Evolutionary conservation across 1,284 basidiomycete species (phyloP).

Genomic region (Tetrapyrgos nigripes): DNA sequence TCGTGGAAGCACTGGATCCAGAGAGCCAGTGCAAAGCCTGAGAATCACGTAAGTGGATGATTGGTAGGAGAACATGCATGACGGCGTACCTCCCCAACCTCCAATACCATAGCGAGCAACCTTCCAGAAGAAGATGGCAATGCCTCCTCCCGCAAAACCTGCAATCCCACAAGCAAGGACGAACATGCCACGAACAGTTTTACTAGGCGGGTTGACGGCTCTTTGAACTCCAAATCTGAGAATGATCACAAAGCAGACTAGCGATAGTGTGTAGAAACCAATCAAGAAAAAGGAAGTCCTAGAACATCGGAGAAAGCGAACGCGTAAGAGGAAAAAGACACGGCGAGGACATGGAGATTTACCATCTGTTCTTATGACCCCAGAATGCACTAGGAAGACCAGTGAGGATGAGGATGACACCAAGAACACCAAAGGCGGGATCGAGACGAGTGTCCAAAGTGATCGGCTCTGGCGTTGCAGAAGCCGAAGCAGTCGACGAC

Average conservation of each 20-base stretch:
- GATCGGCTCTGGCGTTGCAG: slow-evolving; percentile 58
- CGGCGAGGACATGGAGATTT: slow-evolving; percentile 18
- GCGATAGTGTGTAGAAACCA: slow-evolving; percentile 87
- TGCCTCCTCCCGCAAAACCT: slow-evolving; percentile 82
- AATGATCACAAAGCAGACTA: slow-evolving; percentile 89
- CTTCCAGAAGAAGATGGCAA: slow-evolving; percentile 92
- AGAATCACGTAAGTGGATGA: slow-evolving; percentile 8
- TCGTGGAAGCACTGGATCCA: slow-evolving; percentile 87
- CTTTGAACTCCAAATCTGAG: slow-evolving; percentile 87
- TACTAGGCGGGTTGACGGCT: slow-evolving; percentile 81
- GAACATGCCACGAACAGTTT: slow-evolving; percentile 87
- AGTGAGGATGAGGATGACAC: slow-evolving; percentile 87
- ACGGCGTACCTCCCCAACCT: slow-evolving; percentile 72
- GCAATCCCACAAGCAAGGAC: slow-evolving; percentile 84
- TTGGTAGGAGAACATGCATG: background rate
- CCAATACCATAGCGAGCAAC: slow-evolving; percentile 86
- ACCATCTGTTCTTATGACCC: slow-evolving; percentile 95
- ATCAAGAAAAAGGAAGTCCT: slow-evolving; percentile 95
- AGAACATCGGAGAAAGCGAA: slow-evolving; percentile 13
- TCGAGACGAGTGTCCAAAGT: slow-evolving; percentile 80
- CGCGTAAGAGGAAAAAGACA: slow-evolving; percentile 21
- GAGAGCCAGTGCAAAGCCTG: slow-evolving; percentile 80
- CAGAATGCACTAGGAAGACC: slow-evolving; percentile 90
- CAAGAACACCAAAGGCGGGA: slow-evolving; percentile 89
- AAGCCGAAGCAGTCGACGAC: slow-evolving; percentile 47